phyloP scores from a whole-genome alignment of 257 asterid genomes.

The Solanum bukasovii region DNA sequence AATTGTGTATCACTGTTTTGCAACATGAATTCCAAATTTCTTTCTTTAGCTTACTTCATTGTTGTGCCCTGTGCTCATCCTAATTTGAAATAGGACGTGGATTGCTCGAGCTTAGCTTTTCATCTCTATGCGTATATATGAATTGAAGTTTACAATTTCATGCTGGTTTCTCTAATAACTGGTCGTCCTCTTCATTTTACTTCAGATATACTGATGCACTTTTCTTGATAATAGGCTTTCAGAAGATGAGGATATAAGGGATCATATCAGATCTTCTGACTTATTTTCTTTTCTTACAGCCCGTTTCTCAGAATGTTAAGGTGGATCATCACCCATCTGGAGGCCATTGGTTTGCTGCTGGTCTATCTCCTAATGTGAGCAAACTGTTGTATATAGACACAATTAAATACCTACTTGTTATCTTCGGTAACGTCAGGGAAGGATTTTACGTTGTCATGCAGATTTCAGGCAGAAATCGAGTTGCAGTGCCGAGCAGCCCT shows the following conservation, averaged over 20 bases:
- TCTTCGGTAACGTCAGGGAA: background rate
- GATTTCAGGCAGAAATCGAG: conserved; percentile 67
- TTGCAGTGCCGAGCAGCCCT: conserved; percentile 63
- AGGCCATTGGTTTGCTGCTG: conserved; percentile 99
- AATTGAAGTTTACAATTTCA: background rate
- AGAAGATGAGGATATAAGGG: background rate
- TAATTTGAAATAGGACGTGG: background rate
- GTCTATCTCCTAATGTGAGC: conserved; percentile 98
- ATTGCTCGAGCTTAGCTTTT: background rate
- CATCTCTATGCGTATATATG: background rate
- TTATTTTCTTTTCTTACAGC: conserved; percentile 30
- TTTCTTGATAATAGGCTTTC: background rate
- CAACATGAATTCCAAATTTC: background rate
- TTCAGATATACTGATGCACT: background rate
- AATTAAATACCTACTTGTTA: conserved; percentile 1
- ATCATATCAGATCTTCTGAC: background rate
- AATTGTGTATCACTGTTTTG: background rate
- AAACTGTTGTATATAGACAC: background rate
- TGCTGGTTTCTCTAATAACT: background rate
- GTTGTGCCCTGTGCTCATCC: background rate
- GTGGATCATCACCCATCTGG: conserved; percentile 98
- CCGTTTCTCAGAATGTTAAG: conserved; percentile 74
- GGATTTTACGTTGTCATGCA: conserved; percentile 22
- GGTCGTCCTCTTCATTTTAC: background rate
- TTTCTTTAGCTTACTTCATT: background rate